Base-by-base conservation (phyloP, 148 eudicot species). In the Dianthus caryophyllus region DNA sequence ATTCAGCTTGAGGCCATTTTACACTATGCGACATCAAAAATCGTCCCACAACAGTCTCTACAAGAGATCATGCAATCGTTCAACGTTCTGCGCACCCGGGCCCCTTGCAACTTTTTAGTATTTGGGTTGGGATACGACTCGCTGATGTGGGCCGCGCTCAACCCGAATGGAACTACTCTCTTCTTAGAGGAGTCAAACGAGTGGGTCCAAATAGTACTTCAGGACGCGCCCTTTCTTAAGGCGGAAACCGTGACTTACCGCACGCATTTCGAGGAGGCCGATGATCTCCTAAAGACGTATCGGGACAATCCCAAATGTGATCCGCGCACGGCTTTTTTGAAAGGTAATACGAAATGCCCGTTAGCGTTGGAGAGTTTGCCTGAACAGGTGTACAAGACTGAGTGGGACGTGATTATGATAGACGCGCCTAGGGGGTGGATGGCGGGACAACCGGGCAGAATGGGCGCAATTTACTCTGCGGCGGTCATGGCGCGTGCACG, bases 371-470 rank as follows among this genome's bases (percentile, higher is more conserved):
- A 68, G 12, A 62, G 30, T 26, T 21, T 81, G 36, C 83, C 83
- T 0, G 70, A 65, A 10, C 79, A 76, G 16, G 83, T 82, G 51
- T 82, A 82, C 44, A 81, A 73, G 1, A 73, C 27, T 16, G 85
- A 82, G 46, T 82, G 86, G 83, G 86, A 79, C 48, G 73, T 79
- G 65, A 83, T 80, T n/a, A 79, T 80, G 86, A 62, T 83, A 17
- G 83, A 83, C 67, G 83, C 86, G 31, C 86, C 83, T 4, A 59
- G 65, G 21, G 86, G 86, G 18, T 83, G 64, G 57, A 39, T 29
- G 1, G 60, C 68, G 1, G 70, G 41, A 9, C 71, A 71, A 5
- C 86, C 86, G 0, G 86, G 86, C 58, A 36, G 86, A 71, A 80
- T 83, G 86, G 79, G 77, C 13, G 86, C 83, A n/a, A 80, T 83